A percentile compares a stretch with the other conserved stretches of the same genome.
Conservation (phyloP, 169 alveolate species). For the Eimeria maxima region DNA sequence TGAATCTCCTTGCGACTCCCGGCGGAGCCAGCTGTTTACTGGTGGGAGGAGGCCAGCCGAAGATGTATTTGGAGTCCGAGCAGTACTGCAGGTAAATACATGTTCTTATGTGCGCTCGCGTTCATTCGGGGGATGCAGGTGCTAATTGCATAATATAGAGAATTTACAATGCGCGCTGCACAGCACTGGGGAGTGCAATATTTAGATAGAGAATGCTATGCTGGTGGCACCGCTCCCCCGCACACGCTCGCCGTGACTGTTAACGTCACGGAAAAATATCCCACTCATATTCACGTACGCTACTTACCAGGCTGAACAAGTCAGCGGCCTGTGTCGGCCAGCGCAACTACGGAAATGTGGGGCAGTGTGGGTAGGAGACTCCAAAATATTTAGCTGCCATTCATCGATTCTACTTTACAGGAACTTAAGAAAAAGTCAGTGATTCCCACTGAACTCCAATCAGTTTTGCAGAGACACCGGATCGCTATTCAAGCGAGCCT, state of each 20-base stretch:
- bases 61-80: slow-evolving; percentile 27
- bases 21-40: not conserved
- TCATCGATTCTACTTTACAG: slow-evolving; percentile 34
- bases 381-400: slow-evolving; percentile 50
- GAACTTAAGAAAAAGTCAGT: slow-evolving; percentile 37
- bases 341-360: slow-evolving; percentile 62
- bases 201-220: not conserved
- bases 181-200: not conserved
- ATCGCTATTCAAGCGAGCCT: not conserved
- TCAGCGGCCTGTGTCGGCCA: slow-evolving; percentile 72
- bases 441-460: not conserved
- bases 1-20: not conserved
- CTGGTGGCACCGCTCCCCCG: not conserved
- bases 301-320: slow-evolving; percentile 42
- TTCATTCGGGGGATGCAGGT: not conserved
- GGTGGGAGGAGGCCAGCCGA: slow-evolving; percentile 20
- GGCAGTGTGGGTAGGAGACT: slow-evolving; percentile 56
- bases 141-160: not conserved
- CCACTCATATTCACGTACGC: not conserved
- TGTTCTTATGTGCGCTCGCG: not conserved
- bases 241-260: not conserved
- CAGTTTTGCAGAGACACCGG: not conserved
- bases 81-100: slow-evolving; percentile 53
- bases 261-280: not conserved
- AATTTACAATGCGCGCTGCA: not conserved